Base-by-base conservation (phyloP, 352 stramenopile genomes). In the Pythium plurisporium region DNA sequence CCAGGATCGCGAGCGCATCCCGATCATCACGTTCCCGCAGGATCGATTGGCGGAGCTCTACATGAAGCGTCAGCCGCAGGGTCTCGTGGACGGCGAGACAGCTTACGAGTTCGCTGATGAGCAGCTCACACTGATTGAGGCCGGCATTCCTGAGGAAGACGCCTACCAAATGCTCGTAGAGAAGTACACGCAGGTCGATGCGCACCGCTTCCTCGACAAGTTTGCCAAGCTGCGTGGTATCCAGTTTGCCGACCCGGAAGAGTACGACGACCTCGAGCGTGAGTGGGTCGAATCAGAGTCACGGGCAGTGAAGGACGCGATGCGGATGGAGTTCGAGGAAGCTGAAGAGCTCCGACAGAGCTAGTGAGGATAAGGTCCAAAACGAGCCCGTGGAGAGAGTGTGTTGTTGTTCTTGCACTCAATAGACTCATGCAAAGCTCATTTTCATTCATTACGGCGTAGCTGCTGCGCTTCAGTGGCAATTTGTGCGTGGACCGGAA, bases 51-150 rank as follows among this genome's bases (percentile, higher is more conserved):
- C 83, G 15, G 79, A 90, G 55, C 64, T 94, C 29, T 94, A 94
- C 67, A 82, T 91, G 71, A 84, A 83, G 65, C 67, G 77, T 56
- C 69, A 74, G 59, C 76, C 78, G 55, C 66, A 85, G 26, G 81
- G 78, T 33, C 59, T 89, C 26, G 72, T 86, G 31, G 83, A 94
- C 61, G 67, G 68, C 54, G 81, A 91, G 67, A 94, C 83, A 10
- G 83, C 83, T 37, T 91, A 91, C 70, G 83, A 94, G 60, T 94
- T 94, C 62, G 83, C 83, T 4, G 83, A 94, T 59, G 83, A 94
- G 52, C 83, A 94, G 59, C 64, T 94, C 38, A 91, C 81, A 63
- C 70, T 94, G 4, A 94, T 94, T 50, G 83, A 94, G 63, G 46
- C 86, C n/a, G 83, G 83, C 14, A 66, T 94, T 27, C 74, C 83